A percentile compares a stretch with the other conserved stretches of the same genome.
phyloP scores from a whole-genome alignment of 345 rosid species.

The Diplotaxis tenuifolia region DNA sequence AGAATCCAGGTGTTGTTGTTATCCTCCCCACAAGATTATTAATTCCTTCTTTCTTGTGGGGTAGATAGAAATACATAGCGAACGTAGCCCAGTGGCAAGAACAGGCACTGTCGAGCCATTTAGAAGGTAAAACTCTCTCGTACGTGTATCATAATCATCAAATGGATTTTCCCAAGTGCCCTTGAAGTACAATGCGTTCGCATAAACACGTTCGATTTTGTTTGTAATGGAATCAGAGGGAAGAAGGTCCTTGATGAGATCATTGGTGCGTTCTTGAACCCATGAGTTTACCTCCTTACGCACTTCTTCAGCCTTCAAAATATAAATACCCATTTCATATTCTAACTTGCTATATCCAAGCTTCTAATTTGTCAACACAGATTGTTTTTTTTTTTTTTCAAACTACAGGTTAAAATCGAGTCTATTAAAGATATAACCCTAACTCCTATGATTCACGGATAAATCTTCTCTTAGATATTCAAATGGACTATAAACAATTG shows the following conservation, averaged over 20 bases:
- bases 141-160: neutral
- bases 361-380: no score
- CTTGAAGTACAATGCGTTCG: conserved; percentile 16
- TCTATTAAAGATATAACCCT: no score
- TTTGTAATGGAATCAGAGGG: neutral
- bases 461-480: no score
- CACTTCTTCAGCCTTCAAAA: conserved; percentile 10
- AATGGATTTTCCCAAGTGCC: neutral
- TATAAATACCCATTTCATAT: no score
- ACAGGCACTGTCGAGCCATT: neutral
- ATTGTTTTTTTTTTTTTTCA: no score
- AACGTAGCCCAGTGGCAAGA: no score
- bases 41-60: neutral
- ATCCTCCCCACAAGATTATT: neutral
- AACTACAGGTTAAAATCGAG: no score
- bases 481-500: no score
- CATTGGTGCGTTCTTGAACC: neutral
- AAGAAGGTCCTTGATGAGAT: conserved; percentile 8
- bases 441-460: no score
- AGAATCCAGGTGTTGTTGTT: conserved; percentile 13
- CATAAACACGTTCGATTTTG: neutral
- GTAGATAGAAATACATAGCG: conserved; percentile 25
- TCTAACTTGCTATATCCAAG: no score
- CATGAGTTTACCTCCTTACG: conserved; percentile 1
- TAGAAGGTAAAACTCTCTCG: conserved; percentile 4